phyloP scores from a whole-genome alignment of 257 asterid species.

The Asclepias syriaca region DNA sequence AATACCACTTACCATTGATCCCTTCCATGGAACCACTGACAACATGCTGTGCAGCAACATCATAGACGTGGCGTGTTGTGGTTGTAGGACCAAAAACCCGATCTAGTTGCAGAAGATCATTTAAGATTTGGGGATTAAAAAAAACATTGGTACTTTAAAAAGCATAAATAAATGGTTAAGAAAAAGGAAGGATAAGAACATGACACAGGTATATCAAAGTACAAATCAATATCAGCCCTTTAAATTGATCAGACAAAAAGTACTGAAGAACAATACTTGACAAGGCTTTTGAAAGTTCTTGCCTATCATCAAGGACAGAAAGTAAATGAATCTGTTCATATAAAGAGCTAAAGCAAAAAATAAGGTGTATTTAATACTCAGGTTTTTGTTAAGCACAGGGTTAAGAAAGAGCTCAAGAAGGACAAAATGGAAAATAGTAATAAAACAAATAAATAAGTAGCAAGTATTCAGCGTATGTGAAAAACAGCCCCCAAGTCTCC shows the following conservation, averaged over 20 bases:
- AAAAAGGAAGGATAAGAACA: neutral
- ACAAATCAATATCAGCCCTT: neutral
- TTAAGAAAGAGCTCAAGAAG: neutral
- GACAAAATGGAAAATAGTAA: neutral
- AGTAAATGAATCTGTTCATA: conserved; percentile 2
- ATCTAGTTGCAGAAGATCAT: conserved; percentile 41
- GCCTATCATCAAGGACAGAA: neutral
- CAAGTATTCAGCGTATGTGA: neutral
- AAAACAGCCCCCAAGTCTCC: neutral
- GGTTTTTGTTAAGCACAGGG: neutral
- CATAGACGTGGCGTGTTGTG: conserved; percentile 96
- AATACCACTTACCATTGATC: conserved; percentile 58
- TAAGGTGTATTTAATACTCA: neutral
- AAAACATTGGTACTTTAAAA: neutral
- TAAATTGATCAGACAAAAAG: neutral
- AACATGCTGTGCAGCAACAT: conserved; percentile 88
- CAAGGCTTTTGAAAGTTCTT: neutral
- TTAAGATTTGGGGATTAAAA: neutral
- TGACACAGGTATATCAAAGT: neutral
- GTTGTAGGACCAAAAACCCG: conserved; percentile 99
- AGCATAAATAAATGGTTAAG: neutral
- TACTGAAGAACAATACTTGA: neutral
- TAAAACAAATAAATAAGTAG: neutral
- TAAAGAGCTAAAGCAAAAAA: neutral
- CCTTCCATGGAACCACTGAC: conserved; percentile 97